phyloP scores from a whole-genome alignment of 192 early-diverging fungal species.

The Rhizoclosmatium globosum region DNA sequence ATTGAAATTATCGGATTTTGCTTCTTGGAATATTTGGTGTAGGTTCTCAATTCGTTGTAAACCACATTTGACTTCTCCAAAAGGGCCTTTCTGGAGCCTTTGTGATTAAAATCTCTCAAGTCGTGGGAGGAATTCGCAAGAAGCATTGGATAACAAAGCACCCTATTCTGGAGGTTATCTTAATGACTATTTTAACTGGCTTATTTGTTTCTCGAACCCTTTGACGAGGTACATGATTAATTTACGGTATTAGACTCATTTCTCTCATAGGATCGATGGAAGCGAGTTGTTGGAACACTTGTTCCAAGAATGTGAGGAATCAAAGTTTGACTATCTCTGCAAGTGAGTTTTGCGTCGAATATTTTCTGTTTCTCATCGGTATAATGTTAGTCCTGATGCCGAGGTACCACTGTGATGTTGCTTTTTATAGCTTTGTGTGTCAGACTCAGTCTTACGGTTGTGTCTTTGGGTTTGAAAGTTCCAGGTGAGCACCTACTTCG shows the following conservation, averaged over 20 bases:
- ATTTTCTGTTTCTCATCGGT: background rate
- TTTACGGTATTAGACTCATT: slow-evolving; percentile 3
- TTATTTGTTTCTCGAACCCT: slow-evolving; percentile 79
- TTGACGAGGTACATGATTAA: slow-evolving; percentile 70
- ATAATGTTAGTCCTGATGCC: background rate
- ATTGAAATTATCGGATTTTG: slow-evolving; percentile 92
- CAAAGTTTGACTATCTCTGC: slow-evolving; percentile 50
- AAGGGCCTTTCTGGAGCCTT: slow-evolving; percentile 88
- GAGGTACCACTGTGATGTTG: slow-evolving; percentile 14
- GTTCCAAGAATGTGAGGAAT: slow-evolving; percentile 85
- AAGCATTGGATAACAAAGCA: slow-evolving; percentile 68
- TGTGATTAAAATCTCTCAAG: slow-evolving; percentile 76
- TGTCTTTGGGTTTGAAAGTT: slow-evolving; percentile 52
- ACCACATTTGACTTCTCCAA: background rate
- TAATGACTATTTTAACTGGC: slow-evolving; percentile 76
- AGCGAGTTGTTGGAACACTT: slow-evolving; percentile 87
- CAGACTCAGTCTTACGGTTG: slow-evolving; percentile 43
- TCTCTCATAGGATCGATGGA: slow-evolving; percentile 69
- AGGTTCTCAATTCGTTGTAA: slow-evolving; percentile 23
- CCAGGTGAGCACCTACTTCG: slow-evolving; percentile 9
- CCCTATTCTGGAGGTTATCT: slow-evolving; percentile 79
- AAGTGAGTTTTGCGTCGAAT: slow-evolving; percentile 29
- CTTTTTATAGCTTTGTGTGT: slow-evolving; percentile 44
- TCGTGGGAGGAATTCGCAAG: slow-evolving; percentile 77
- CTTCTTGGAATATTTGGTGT: slow-evolving; percentile 85